Conservation (phyloP, 164 flowering plant species). For the Nymphaea thermarum region DNA sequence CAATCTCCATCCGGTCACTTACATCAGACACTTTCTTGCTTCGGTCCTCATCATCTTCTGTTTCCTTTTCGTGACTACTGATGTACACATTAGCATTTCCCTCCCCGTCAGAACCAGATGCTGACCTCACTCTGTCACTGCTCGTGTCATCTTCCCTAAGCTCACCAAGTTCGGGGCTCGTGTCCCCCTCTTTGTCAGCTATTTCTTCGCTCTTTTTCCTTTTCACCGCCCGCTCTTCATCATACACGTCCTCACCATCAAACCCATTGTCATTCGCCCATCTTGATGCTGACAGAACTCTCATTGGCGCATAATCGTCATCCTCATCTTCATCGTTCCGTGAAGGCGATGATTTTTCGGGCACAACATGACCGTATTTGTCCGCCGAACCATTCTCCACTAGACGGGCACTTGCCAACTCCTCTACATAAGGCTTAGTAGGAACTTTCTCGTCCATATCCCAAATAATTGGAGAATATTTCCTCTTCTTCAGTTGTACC, state of each 20-base stretch:
- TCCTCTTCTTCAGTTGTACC: conserved; percentile 36
- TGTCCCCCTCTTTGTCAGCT: conserved; percentile 9
- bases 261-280: conserved; percentile 38
- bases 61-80: conserved; percentile 17
- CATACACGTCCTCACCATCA: conserved; percentile 13
- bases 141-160: conserved; percentile 17
- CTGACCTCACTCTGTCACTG: conserved; percentile 10
- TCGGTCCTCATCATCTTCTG: conserved; percentile 9
- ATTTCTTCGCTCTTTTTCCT: conserved; percentile 4
- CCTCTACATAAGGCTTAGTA: neutral
- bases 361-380: conserved; percentile 6
- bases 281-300: conserved; percentile 32
- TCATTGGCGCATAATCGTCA: conserved; percentile 14
- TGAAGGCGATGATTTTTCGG: neutral
- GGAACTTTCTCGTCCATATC: conserved; percentile 21
- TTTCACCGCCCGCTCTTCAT: conserved; percentile 7
- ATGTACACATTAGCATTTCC: neutral
- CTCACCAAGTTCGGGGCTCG: conserved; percentile 35
- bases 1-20: conserved; percentile 13
- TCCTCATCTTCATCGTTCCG: conserved; percentile 13
- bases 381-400: conserved; percentile 6
- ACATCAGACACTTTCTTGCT: neutral
- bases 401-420: conserved; percentile 6
- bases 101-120: conserved; percentile 18
- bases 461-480: conserved; percentile 51